Percentiles rank a stretch among this genome's conserved stretches.
These are phyloP conservation scores for Glycyrrhiza uralensis DNA, from an alignment of 306 rosid species.

Conservation along the genomic window DNA sequence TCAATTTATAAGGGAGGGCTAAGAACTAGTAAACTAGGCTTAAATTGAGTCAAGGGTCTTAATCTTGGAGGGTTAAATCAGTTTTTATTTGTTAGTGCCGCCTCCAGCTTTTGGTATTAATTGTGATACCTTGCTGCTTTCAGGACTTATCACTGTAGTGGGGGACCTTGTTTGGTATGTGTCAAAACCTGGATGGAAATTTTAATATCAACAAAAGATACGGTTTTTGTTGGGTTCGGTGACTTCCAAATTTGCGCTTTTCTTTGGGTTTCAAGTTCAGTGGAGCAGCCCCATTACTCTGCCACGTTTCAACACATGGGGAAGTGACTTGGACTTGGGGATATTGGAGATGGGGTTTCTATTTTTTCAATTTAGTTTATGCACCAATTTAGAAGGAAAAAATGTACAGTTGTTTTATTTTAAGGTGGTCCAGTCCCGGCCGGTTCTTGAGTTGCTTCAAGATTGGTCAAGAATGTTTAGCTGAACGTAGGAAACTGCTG, in stretches of 20 bases:
- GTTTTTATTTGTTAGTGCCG: constrained; percentile 53
- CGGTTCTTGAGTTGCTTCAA: not conserved
- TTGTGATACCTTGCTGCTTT: constrained; percentile 3
- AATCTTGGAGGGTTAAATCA: constrained; percentile 31
- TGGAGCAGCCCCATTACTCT: not conserved
- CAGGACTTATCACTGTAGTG: not conserved
- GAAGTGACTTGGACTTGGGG: not conserved
- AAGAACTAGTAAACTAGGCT: constrained; percentile 24
- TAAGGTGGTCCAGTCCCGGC: not conserved
- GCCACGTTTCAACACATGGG: constrained; percentile 38
- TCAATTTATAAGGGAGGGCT: constrained; percentile 36
- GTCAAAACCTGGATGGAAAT: constrained; percentile 40
- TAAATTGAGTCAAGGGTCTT: constrained; percentile 29
- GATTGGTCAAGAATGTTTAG: not conserved
- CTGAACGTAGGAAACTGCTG: constrained; percentile 13
- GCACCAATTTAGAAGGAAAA: not conserved
- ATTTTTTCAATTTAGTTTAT: not conserved
- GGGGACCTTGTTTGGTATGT: constrained; percentile 36
- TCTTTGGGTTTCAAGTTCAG: not conserved
- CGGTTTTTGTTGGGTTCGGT: constrained; percentile 40
- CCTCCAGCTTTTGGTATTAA: constrained; percentile 48
- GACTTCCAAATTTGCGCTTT: constrained; percentile 50
- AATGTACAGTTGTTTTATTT: not conserved
- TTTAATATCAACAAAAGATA: constrained; percentile 36
- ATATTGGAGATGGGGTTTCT: not conserved